These are phyloP conservation scores for Capsicum rhomboideum DNA, from an alignment of 257 asterid species.

Conservation along the genomic window DNA sequence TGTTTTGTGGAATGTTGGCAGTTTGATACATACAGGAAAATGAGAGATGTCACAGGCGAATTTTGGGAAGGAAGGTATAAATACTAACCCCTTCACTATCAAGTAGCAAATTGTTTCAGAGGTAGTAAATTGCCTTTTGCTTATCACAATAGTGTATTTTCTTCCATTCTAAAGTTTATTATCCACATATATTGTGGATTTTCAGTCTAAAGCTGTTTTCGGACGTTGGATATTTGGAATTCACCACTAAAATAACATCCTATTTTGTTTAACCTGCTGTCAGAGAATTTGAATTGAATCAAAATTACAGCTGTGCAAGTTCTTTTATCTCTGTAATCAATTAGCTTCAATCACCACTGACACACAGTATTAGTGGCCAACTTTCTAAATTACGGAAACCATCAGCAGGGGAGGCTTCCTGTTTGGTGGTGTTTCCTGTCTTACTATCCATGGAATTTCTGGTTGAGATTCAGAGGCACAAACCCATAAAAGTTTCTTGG, in stretches of 20 bases:
- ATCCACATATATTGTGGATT: background rate
- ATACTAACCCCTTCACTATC: background rate
- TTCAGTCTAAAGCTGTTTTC: background rate
- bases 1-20: conserved; percentile 26
- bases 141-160: background rate
- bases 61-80: conserved; percentile 96
- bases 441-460: background rate
- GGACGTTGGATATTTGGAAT: background rate
- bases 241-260: background rate
- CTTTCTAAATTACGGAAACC: background rate
- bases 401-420: background rate
- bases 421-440: background rate
- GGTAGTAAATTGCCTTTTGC: background rate
- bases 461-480: background rate
- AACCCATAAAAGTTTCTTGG: background rate
- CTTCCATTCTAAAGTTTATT: background rate
- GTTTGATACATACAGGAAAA: conserved; percentile 88
- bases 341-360: background rate
- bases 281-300: background rate
- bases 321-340: background rate
- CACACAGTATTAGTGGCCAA: background rate
- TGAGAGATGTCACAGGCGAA: conserved; percentile 77
- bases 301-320: background rate
- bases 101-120: background rate
- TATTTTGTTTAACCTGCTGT: background rate